phyloP scores from a whole-genome alignment of 1,284 basidiomycete genomes.

The Papiliotrema terrestris region DNA sequence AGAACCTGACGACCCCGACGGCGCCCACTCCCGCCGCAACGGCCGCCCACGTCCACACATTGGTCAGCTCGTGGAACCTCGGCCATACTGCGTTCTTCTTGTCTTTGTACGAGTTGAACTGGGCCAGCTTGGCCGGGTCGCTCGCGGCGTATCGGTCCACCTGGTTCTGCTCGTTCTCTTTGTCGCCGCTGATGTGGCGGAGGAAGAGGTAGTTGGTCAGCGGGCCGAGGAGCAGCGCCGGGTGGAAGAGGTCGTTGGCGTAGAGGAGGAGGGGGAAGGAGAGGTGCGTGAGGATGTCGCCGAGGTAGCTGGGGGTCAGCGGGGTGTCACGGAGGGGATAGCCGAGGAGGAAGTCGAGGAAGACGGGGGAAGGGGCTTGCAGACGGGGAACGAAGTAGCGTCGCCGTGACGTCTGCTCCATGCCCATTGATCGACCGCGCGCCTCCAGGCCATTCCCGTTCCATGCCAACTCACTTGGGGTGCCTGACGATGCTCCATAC shows the following conservation, averaged over 20 bases:
- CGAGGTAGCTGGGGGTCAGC: conserved; percentile 23
- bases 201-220: conserved; percentile 27
- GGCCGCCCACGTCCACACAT: conserved; percentile 22
- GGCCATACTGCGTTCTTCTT: conserved; percentile 35
- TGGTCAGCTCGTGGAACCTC: conserved; percentile 15
- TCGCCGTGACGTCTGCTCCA: no score
- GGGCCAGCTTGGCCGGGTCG: conserved; percentile 14
- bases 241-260: conserved; percentile 19
- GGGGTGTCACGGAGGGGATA: no score
- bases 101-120: conserved; percentile 14
- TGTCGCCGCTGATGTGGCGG: conserved; percentile 24
- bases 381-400: no score
- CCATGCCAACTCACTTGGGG: conserved; percentile 21
- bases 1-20: conserved; percentile 10
- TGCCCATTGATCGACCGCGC: no score
- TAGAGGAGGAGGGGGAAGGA: conserved; percentile 29
- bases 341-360: no score
- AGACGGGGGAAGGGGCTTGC: no score
- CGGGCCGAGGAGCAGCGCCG: conserved; percentile 23
- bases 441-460: no score
- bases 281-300: conserved; percentile 22
- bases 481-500: conserved; percentile 33
- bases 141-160: conserved; percentile 14
- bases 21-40: conserved; percentile 13
- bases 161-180: conserved; percentile 26